Evolutionary conservation across 768 basidiomycete species (phyloP), one percentile per base, ranked within the genome.

Genomic region (Leucosporidium creatinivorum): DNA sequence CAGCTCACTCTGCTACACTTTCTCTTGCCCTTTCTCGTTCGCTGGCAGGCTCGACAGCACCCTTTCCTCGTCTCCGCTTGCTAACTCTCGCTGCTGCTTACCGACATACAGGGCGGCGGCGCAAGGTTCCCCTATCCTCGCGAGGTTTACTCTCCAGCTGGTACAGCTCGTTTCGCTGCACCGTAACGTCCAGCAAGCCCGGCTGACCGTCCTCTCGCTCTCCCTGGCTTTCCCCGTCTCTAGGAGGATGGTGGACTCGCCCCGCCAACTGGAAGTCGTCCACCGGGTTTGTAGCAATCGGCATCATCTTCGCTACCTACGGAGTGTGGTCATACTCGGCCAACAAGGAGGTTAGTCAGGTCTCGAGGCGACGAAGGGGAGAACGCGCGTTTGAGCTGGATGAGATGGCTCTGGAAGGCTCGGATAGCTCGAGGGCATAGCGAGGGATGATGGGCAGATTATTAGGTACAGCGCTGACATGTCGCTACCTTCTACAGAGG

Each of bases 211-310:
- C n/a, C 33, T 36, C 23, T 23, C 36, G 9, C 56, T 33, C 33
- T 36, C 50, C 25, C 13, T 51, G 15, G 49, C 23, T 15, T 17
- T 26, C 50, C 50, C 25, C 50, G 50, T 51, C 17, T 23, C 62
- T 73, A 91, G 91, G 93, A 80, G 93, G 93, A 75, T 97, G 93
- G 93, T 97, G 93, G 93, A 85, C 86, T 47, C 85, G 90, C 25
- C 93, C 93, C 10, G 81, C 85, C 28, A 94, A 93, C 80, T 96
- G 93, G 93, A 85, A 84, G 66, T 78, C 85, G 31, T 93, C 93
- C 81, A 94, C 93, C 3, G 84, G 84, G 1, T 84, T 94, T 61
- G 83, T 84, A 23, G 83, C 85, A 67, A 80, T 82, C 63, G 89
- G 89, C 4, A 87, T 93, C 64, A 79, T 84, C 50, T 81, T 84